Percentiles rank a stretch among this genome's conserved stretches.
Evolutionary conservation across 2,329 filamentous ascomycete genomes (phyloP).

Genomic region (Epichloe sp.): DNA sequence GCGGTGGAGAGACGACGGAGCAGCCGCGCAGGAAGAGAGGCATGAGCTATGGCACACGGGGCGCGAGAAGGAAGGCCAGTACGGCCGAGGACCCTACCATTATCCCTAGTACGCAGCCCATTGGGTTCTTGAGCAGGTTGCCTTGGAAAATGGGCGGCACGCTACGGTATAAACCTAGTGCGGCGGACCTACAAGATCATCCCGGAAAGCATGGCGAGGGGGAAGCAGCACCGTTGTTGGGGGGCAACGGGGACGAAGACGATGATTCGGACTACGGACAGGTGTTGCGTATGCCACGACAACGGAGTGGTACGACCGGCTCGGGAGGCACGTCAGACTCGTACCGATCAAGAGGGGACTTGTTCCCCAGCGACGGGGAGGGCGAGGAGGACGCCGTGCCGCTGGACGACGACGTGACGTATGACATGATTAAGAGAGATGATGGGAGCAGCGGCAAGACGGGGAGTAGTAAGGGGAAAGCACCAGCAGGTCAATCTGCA

Average conservation of each 20-base stretch:
- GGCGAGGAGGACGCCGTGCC: conserved; percentile 91
- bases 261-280: conserved; percentile 19
- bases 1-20: conserved; percentile 26
- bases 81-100: conserved; percentile 64
- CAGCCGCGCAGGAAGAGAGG: conserved; percentile 62
- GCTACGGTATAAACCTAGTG: conserved; percentile 78
- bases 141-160: conserved; percentile 78
- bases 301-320: conserved; percentile 64
- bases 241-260: conserved; percentile 12
- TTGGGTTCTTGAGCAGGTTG: conserved; percentile 72
- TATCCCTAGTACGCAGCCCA: conserved; percentile 74
- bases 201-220: conserved; percentile 42
- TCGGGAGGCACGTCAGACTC: conserved; percentile 78
- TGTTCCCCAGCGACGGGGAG: conserved; percentile 76
- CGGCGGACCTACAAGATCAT: conserved; percentile 80
- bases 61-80: conserved; percentile 34
- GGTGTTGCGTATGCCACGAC: conserved; percentile 21
- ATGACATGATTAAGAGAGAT: conserved; percentile 66
- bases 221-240: conserved; percentile 60
- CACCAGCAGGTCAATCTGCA: conserved; percentile 23
- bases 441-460: conserved; percentile 51
- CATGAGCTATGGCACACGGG: conserved; percentile 80
- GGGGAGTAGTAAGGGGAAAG: conserved; percentile 46
- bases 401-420: conserved; percentile 81
- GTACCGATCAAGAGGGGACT: conserved; percentile 72